These are phyloP conservation scores for Penicillium taxi DNA, from an alignment of 495 filamentous ascomycete species.

Conservation along the genomic window DNA sequence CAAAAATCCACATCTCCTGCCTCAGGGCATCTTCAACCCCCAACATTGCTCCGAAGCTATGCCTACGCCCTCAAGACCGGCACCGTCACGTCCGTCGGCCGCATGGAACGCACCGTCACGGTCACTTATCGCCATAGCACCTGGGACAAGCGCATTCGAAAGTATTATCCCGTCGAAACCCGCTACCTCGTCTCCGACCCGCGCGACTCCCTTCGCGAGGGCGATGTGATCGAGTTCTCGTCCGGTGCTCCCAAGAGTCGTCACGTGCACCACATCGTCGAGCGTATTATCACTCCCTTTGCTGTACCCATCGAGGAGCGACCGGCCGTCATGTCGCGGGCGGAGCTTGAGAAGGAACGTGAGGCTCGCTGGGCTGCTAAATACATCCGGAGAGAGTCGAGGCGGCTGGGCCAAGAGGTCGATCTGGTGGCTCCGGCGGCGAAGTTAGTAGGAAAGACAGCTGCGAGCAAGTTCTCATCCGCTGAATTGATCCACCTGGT, in stretches of 20 bases:
- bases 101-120: constrained; percentile 39
- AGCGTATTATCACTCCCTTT: constrained; percentile 67
- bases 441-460: not conserved
- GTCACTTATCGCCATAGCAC: constrained; percentile 29
- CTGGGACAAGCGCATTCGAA: constrained; percentile 35
- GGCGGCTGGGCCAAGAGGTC: constrained; percentile 19
- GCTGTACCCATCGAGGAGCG: constrained; percentile 54
- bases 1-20: constrained; percentile 6
- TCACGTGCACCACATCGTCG: constrained; percentile 66
- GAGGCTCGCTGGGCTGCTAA: constrained; percentile 44
- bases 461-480: constrained; percentile 7
- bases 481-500: constrained; percentile 19
- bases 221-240: constrained; percentile 74
- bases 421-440: constrained; percentile 8
- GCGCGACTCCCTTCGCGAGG: constrained; percentile 58
- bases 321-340: constrained; percentile 54
- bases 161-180: constrained; percentile 34
- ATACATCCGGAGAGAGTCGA: constrained; percentile 37
- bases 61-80: constrained; percentile 34
- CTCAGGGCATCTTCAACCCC: constrained; percentile 16
- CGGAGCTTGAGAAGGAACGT: constrained; percentile 48
- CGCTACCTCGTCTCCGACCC: constrained; percentile 66
- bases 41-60: constrained; percentile 32
- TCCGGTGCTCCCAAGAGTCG: constrained; percentile 57
- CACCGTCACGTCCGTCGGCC: constrained; percentile 39